Base-by-base conservation (phyloP, 345 rosid genomes). In the Eucalyptus regnans region DNA sequence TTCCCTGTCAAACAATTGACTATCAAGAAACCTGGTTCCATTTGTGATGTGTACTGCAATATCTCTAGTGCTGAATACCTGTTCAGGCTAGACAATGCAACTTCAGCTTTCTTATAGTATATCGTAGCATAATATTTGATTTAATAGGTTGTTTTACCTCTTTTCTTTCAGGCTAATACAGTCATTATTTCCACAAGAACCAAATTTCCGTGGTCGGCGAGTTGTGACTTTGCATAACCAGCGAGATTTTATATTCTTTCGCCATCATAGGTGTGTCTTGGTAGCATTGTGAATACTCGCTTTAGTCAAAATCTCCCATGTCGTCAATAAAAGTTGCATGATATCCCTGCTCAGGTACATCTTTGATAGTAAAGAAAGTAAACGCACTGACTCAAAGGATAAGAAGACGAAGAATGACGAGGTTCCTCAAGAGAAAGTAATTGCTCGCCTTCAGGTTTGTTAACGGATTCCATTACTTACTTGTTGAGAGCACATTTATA, bases 151-250 rank as follows among this genome's bases (percentile, higher is more conserved):
- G 56, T 76, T 54, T 84, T 48, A 79, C 31, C 58, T 88, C 76
- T 71, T 52, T 87, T 90, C 31, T 88, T 81, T 29, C 88, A 98
- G 99, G 87, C 51, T 98, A 80, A 90, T 97, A 76, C 99, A 95
- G 79, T 95, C 99, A 49, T 96, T 97, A 60, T 97, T 98, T 88
- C 99, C 98, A 3, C 99, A 94, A 90, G 94, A 93, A 86, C 98
- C 98, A 46, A 91, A 97, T 88, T 96, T 97, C 89, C 96, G 93
- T 27, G 99, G 99, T 88, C 94, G 99, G 18, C 93, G 99, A 90
- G 99, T 98, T 92, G 98, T 94, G 29, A 98, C 99, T 23, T 97
- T 98, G 66, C 99, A 98, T 91, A 98, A 98, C 92, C 99, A 98
- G 92, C 94, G 99, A 4, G 99, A 98, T 91, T 97, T 96, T 86